Evolutionary conservation across 805 yeast species (phyloP).

Genomic region (Metschnikowia anglica): DNA sequence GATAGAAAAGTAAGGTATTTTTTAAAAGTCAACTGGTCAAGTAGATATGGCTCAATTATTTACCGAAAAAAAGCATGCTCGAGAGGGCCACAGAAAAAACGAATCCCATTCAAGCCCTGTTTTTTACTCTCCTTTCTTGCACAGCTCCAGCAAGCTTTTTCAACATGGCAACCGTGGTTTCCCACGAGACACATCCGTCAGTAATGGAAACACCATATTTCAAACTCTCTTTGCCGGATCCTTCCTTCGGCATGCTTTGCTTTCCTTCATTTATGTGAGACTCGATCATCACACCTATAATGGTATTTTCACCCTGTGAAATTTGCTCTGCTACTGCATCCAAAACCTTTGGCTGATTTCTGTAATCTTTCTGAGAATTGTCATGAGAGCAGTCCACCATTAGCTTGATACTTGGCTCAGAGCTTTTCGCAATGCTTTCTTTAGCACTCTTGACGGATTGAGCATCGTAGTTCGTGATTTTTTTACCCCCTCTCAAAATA

Average conservation of each 20-base stretch:
- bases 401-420: constrained; percentile 56
- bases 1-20: background rate
- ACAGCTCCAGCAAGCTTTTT: constrained; percentile 76
- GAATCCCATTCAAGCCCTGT: background rate
- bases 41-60: background rate
- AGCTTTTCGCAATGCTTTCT: constrained; percentile 46
- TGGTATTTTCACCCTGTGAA: constrained; percentile 64
- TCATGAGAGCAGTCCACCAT: constrained; percentile 98
- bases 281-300: constrained; percentile 97
- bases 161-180: constrained; percentile 72
- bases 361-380: constrained; percentile 85
- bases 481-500: constrained; percentile 93
- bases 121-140: constrained; percentile 48
- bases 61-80: no score
- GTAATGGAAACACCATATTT: constrained; percentile 94
- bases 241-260: constrained; percentile 66
- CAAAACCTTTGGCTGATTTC: constrained; percentile 90
- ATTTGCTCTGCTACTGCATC: constrained; percentile 76
- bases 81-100: no score
- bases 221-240: constrained; percentile 68
- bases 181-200: constrained; percentile 97
- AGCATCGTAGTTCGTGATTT: constrained; percentile 86
- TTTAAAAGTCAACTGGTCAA: background rate
- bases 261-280: constrained; percentile 89
- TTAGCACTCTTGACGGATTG: constrained; percentile 61